Evolutionary conservation across 2,329 filamentous ascomycete genomes (phyloP), one percentile per base, ranked within the genome.

Genomic region (Tolypocladium nubicola): DNA sequence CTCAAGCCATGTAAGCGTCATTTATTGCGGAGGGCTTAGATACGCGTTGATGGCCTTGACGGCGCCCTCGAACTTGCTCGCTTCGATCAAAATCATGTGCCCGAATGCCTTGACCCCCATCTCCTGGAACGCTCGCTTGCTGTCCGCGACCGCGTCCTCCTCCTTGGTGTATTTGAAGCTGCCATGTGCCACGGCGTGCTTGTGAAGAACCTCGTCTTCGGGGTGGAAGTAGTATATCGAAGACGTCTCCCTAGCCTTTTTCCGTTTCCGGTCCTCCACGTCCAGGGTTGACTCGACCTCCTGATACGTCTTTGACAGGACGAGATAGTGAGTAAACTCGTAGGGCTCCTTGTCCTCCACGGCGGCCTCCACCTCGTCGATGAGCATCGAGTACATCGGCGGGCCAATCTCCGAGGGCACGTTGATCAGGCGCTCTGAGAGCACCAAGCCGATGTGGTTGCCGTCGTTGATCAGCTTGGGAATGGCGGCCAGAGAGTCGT

Each of bases 381-480:
- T 77, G 54, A 99, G 82, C 90, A 97, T 96, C 54, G 81, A 85
- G 80, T 97, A 97, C 84, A 97, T 88, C 4, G 94, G 93, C 37
- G 94, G 93, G 16, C 91, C 85, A 61, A 96, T 86, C 73, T 97
- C 90, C 19, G 89, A 79, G n/a, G 94, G 94, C 79, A 97, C 92
- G 76, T 99, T 99, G 77, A 99, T 91, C 66, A 97, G 79, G 26
- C 93, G 85, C 73, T 99, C 94, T 2, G 90, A 89, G n/a, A 99
- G 79, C 35, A 99, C 82, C 19, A 99, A 77, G 4, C 91, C 94
- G 57, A 97, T 82, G 57, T 90, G 85, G 57, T 80, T 76, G 23
- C 75, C 73, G 43, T 65, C 63, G 43, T 62, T 63, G 59, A 90
- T 71, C n/a, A 89, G 74, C n/a, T 78, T 70, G 0, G 79, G 73